Evolutionary conservation across 2,329 filamentous ascomycete genomes (phyloP).

Genomic region (Penicillium glabrum): DNA sequence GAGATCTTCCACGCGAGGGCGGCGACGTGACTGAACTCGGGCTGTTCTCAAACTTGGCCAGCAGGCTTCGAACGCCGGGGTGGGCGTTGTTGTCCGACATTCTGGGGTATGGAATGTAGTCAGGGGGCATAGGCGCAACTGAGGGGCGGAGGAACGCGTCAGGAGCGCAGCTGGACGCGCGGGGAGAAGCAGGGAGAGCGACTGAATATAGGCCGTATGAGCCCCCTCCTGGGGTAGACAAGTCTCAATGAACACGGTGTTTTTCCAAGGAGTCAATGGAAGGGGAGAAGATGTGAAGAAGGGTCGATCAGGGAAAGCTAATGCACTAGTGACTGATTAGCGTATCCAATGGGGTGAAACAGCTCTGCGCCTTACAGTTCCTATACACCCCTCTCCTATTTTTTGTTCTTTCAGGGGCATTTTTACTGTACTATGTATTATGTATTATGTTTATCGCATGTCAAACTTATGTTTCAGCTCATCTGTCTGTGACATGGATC

Average conservation of each 20-base stretch:
- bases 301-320: constrained; percentile 14
- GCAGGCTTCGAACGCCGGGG: constrained; percentile 67
- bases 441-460: not conserved
- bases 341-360: constrained; percentile 17
- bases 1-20: constrained; percentile 69
- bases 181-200: not conserved
- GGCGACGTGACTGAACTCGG: constrained; percentile 60
- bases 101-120: constrained; percentile 5
- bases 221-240: constrained; percentile 1
- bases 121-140: constrained; percentile 16
- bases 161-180: constrained; percentile 1
- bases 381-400: not conserved
- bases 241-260: constrained; percentile 16
- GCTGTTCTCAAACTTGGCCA: constrained; percentile 77
- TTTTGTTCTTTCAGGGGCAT: not conserved
- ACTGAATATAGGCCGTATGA: not conserved
- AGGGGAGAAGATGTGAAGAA: constrained; percentile 13
- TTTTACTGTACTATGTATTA: not conserved
- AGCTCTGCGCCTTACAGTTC: constrained; percentile 3
- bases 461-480: not conserved
- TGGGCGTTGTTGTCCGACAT: constrained; percentile 28
- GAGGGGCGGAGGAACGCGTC: constrained; percentile 1
- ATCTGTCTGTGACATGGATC: constrained; percentile 5
- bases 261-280: constrained; percentile 6
- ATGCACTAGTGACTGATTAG: constrained; percentile 19